Conservation (phyloP, 805 yeast species). For the Hanseniaspora valbyensis region DNA sequence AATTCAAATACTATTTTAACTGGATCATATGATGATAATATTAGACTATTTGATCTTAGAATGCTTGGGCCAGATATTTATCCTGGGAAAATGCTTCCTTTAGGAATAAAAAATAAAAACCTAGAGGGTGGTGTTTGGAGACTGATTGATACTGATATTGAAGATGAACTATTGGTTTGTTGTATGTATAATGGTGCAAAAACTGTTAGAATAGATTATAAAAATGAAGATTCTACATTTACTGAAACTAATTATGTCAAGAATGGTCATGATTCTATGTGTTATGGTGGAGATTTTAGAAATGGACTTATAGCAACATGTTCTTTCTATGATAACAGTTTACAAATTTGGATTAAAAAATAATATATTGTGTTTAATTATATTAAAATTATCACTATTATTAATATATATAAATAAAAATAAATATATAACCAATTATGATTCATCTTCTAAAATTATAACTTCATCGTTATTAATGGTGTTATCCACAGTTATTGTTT, state of each 20-base stretch:
- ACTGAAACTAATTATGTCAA: slow-evolving; percentile 32
- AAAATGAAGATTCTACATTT: slow-evolving; percentile 28
- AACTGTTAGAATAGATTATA: slow-evolving; percentile 35
- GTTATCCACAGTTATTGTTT: background rate
- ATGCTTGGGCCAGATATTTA: slow-evolving; percentile 36
- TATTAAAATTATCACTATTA: too few relatives aligned
- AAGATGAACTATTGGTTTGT: slow-evolving; percentile 53
- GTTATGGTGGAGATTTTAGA: slow-evolving; percentile 90
- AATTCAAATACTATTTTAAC: slow-evolving; percentile 38
- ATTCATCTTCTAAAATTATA: slow-evolving; percentile 6
- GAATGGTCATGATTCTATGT: slow-evolving; percentile 78
- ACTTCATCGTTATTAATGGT: background rate
- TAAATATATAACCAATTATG: background rate
- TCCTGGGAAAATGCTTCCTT: slow-evolving; percentile 45
- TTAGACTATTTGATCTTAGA: slow-evolving; percentile 61
- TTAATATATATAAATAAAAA: background rate
- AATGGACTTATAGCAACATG: slow-evolving; percentile 58
- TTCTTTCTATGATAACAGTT: slow-evolving; percentile 77
- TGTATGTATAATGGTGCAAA: slow-evolving; percentile 96
- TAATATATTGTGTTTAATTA: too few relatives aligned
- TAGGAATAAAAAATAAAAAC: slow-evolving; percentile 33
- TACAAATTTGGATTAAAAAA: slow-evolving; percentile 55
- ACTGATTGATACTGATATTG: slow-evolving; percentile 42
- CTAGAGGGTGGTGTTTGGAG: slow-evolving; percentile 97
- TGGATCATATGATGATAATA: slow-evolving; percentile 81